Base-by-base conservation (phyloP, 2,329 filamentous ascomycete species). In the Aspergillus texensis region DNA sequence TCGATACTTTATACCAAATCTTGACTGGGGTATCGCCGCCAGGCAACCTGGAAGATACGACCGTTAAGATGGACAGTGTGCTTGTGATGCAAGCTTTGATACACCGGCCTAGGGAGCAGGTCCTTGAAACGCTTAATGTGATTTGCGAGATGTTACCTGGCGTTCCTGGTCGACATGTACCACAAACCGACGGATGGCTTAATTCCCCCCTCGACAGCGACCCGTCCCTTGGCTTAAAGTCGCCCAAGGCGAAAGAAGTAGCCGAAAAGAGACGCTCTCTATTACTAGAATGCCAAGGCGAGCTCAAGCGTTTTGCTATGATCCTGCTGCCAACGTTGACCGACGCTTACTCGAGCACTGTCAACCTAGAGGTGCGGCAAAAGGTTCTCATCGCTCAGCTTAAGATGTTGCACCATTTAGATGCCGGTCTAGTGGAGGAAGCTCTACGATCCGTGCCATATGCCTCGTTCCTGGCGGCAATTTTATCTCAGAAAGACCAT, bases 1-100 rank as follows among this genome's bases (percentile, higher is more conserved):
- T 99, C 30, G 95, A 98, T 78, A 99, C 95, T 0, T 83, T 99
- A 2, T 99, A 98, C 75, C 95, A 99, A 78, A 98, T 99, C 48
- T 81, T 99, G 57, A 98, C 95, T 0, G 95, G 95, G 24, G 93
- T 99, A 2, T 98, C 95, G 0, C 94, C 95, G 1, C 95, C 95
- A 0, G 87, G 84, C 66, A 91, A 90, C 89, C 34, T 90, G 88
- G 43, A 78, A 19, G 73, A 71, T 48, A 73, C 73, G 1, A 70
- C 72, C 8, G 70, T 78, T 34, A 97, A 96, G 79, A 90, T 98
- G 67, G 94, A 98, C 78, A 97, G 93, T 74, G 94, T 98, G 61
- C 88, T 99, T 53, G 95, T 99, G 72, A 99, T 99, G 96, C 95
- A 99, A 80, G 93, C 96, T 43, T 84, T 99, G 67, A 97, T 99